Evolutionary conservation across 352 stramenopile species (phyloP), one percentile per base, ranked within the genome.

Genomic region (Phytophthora sojae): DNA sequence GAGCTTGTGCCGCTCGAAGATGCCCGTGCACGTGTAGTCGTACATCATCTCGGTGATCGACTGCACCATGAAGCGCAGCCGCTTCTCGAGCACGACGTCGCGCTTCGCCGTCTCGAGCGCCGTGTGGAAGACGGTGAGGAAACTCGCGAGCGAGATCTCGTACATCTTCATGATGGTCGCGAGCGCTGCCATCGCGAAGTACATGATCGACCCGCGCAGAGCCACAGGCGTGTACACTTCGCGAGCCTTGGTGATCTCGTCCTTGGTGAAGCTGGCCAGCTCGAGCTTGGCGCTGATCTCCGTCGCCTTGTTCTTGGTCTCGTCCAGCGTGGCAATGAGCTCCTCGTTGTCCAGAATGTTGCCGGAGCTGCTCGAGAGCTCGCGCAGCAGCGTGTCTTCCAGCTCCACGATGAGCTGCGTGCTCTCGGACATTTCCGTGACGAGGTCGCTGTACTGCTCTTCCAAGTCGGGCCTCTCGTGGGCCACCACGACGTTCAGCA

Each of bases 1-100:
- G 64, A 99, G 87, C 77, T 99, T 99, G 80, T 99, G 96, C n/a
- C 93, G 88, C 84, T 99, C 96, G 53, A 99, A 99, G 67, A 99
- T 99, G 25, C 96, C 96, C 6, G 93, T 98, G 67, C 96, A 99
- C 9, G 94, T 98, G 82, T 98, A 99, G 75, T 99, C 94, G 77
- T 99, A 99, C 75, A 98, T 95, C 80, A 97, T 92, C 44, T 94
- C 83, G 0, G 94, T 98, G 60, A 98, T 96, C 12, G 88, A 94
- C 49, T 95, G 81, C 23, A 94, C 95, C 88, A 98, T 96, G 53
- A 93, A 95, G 15, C 74, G 71, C n/a, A 98, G 79, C 0, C 93
- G 86, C 52, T 95, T 94, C 45, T 97, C 82, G 1, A 99, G 79
- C 14, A 97, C 92, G 11, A 96, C 92, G 61, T 98, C 93, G 17